Evolutionary conservation across 768 basidiomycete species (phyloP), one percentile per base, ranked within the genome.

Genomic region (Lactarius evosmus): DNA sequence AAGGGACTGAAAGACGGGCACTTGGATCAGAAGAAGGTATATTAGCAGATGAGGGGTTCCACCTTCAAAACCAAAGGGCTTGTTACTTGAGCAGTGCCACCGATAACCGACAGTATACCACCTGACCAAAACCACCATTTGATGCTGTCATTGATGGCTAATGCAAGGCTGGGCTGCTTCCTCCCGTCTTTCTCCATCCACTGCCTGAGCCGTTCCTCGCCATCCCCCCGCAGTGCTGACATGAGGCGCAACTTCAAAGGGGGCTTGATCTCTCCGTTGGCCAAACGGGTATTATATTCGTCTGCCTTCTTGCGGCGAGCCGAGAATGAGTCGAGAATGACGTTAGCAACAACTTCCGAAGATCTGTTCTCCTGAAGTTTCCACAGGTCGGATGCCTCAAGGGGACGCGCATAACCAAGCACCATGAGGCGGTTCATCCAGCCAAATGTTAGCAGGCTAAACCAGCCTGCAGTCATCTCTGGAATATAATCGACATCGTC

Each of bases 1-100:
- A 72, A 92, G 83, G 12, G 82, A 83, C 87, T 88, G 52, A 17
- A 30, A 33, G 50, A 53, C 30, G 9, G 5, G 33, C 16, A 41
- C 30, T 30, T 29, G 2, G 44, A 40, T 32, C 16, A 22, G 40
- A 17, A 14, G 54, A 12, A 25, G 30, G 27, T 27, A 22, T n/a
- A 57, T 16, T 19, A 32, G 50, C 25, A 34, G n/a, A 7, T 1
- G n/a, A 57, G 19, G 65, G 2, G 22, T 22, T 76, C n/a, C 66
- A 87, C 89, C 78, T 91, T 91, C 56, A 93, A 85, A 14, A 95
- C 73, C 5, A 93, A 82, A 9, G 91, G 91, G 72, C 84, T 86
- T 17, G 86, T 87, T 29, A 90, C 79, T 70, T 87, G 88, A 0
- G 89, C 83, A 1, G 83, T 83, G 69, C 93, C 91, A 1, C 85